phyloP scores from a whole-genome alignment of 2,329 filamentous ascomycete genomes.

The Fusarium equiseti region DNA sequence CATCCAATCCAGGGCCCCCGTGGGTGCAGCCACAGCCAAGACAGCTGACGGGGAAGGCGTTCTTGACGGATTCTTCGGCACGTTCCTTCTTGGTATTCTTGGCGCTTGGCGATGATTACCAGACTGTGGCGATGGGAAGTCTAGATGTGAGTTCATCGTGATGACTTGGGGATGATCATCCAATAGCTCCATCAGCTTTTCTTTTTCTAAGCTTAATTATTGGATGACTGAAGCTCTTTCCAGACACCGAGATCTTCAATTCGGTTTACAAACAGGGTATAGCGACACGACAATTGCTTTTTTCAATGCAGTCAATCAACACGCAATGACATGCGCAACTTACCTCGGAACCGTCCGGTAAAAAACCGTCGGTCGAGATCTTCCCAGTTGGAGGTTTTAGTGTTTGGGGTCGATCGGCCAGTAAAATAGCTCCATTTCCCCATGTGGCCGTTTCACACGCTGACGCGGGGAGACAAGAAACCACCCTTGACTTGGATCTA shows the following conservation, averaged over 20 bases:
- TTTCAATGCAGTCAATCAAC: neutral
- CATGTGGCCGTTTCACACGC: conserved; percentile 37
- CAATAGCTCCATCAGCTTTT: neutral
- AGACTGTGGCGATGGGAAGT: conserved; percentile 10
- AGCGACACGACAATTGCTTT: neutral
- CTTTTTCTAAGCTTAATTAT: neutral
- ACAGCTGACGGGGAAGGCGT: conserved; percentile 13
- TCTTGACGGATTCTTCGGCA: conserved; percentile 18
- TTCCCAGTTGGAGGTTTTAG: neutral
- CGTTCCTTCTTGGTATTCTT: conserved; percentile 24
- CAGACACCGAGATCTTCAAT: conserved; percentile 2
- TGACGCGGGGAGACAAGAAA: conserved; percentile 2
- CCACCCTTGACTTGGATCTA: neutral
- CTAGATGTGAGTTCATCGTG: neutral
- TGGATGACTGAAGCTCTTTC: neutral
- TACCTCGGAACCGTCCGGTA: conserved; percentile 13
- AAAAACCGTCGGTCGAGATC: neutral
- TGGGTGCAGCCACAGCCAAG: neutral
- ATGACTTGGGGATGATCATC: neutral
- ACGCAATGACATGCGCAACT: neutral
- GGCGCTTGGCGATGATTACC: conserved; percentile 31
- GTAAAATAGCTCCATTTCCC: conserved; percentile 31
- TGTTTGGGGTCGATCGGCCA: conserved; percentile 19
- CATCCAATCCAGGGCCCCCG: neutral
- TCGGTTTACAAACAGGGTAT: conserved; percentile 18